Percentiles rank a stretch among this genome's conserved stretches.
Evolutionary conservation across 371 early-diverging fungal genomes (phyloP).

Genomic region (Haplosporangium sp.): DNA sequence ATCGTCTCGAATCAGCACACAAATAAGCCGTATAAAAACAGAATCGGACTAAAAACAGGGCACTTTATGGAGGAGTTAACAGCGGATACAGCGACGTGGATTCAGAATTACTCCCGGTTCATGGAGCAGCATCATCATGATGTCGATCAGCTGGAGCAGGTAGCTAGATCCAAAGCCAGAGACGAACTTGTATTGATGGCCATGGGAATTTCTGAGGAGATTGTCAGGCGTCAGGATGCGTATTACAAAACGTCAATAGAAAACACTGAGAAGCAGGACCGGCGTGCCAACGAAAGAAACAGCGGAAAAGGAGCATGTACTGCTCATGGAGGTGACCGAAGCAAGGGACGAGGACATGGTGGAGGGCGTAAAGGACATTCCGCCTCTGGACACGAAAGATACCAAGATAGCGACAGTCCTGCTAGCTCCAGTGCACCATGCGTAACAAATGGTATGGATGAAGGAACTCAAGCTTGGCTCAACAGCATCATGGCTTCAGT

Average conservation of each 20-base stretch:
- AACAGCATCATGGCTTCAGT: conserved; percentile 16
- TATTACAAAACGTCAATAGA: conserved; percentile 1
- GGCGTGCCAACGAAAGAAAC: not conserved
- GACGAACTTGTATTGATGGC: conserved; percentile 46
- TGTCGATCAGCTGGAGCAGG: not conserved
- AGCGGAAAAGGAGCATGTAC: not conserved
- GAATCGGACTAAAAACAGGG: too few relatives aligned
- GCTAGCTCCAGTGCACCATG: not conserved
- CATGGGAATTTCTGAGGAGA: conserved; percentile 45
- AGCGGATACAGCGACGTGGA: not conserved
- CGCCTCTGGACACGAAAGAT: not conserved
- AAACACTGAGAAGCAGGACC: too few relatives aligned
- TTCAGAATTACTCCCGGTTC: not conserved
- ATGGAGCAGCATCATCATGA: conserved; percentile 1
- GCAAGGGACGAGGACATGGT: conserved; percentile 1
- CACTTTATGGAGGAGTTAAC: too few relatives aligned
- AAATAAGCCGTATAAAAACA: not conserved
- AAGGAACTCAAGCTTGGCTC: conserved; percentile 26
- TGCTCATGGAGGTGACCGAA: not conserved
- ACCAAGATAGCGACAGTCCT: not conserved
- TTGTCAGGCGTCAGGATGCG: conserved; percentile 25
- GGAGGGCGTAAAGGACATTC: not conserved
- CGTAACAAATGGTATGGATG: conserved; percentile 7
- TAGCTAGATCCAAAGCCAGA: conserved; percentile 27
- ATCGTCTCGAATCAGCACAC: conserved; percentile 8